Evolutionary conservation across 2,329 filamentous ascomycete species (phyloP), one percentile per base, ranked within the genome.

Genomic region (Xylariaceae sp.): DNA sequence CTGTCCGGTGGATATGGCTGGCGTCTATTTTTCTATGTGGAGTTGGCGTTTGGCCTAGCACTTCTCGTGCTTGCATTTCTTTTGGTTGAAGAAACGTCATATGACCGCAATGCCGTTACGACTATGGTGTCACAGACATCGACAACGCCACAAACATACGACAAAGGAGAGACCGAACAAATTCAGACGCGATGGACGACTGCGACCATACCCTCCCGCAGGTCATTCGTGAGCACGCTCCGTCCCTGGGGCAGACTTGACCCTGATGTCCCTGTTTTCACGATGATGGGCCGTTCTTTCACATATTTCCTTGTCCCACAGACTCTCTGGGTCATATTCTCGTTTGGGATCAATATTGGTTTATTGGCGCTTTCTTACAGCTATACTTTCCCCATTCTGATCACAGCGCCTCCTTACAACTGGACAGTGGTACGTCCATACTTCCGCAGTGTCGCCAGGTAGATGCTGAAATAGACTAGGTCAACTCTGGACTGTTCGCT

Each of bases 1-100:
- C 73, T 83, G 9, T 71, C 75, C 0, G 78, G 71, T 2, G 80
- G 79, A 1, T 75, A 80, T 58, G 77, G 77, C 9, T 83, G 80
- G 80, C 70, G 75, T 10, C 70, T 83, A 0, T 83, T 79, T 67
- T 83, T 83, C 68, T 82, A 82, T 59, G 79, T 83, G 46, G 76
- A 78, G 57, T 73, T 80, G 44, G 80, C 78, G 1, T 83, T 84
- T 51, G 72, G 73, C 11, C 66, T 69, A 71, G 33, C 66, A 69
- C 52, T 66, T 11, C 51, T 66, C 10, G 62, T 80, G 36, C 58
- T 76, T 11, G 74, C 76, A 0, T 78, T 80, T 60, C 62, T 80
- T 51, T 73, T 79, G 52, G 76, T 78, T 4, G 76, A 80, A 53
- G 77, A 80, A 61, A 75, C 75, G 1, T 67, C 68, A 6, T 80